These are phyloP conservation scores for Alternaria incomplexa DNA, from an alignment of 2,329 filamentous ascomycete genomes.

Conservation along the genomic window DNA sequence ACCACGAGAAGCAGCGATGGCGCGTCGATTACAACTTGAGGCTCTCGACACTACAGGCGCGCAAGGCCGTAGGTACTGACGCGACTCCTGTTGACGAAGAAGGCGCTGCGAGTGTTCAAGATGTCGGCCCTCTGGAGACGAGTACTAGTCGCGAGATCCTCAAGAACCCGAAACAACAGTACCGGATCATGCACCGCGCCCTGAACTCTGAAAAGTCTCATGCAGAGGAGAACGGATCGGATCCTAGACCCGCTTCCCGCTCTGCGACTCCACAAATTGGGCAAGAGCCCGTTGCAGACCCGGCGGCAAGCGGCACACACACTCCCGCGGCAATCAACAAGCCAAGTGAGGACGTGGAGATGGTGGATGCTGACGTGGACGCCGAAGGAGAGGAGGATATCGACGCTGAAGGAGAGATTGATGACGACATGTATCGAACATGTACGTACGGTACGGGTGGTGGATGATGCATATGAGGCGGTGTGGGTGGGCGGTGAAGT, in stretches of 20 bases:
- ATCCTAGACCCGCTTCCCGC: not conserved
- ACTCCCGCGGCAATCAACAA: not conserved
- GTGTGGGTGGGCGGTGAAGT: not conserved
- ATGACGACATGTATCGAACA: constrained; percentile 19
- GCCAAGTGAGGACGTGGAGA: constrained; percentile 11
- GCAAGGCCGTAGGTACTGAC: not conserved
- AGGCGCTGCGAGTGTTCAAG: not conserved
- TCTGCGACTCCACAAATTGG: not conserved
- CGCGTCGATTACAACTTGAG: constrained; percentile 28
- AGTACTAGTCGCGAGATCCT: constrained; percentile 18
- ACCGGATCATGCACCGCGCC: constrained; percentile 23
- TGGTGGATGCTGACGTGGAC: constrained; percentile 15
- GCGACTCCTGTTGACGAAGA: not conserved
- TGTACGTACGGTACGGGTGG: not conserved
- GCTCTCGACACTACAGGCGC: constrained; percentile 19
- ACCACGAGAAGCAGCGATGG: constrained; percentile 29
- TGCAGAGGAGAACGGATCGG: not conserved
- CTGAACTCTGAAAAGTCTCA: constrained; percentile 1
- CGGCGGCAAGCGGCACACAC: not conserved
- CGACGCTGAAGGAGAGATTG: constrained; percentile 33
- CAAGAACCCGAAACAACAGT: constrained; percentile 27
- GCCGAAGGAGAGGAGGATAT: constrained; percentile 18
- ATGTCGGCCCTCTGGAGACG: not conserved
- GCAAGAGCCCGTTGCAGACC: not conserved
- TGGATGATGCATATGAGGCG: not conserved